Evolutionary conservation across 2,329 filamentous ascomycete genomes (phyloP).

Genomic region (Lachnellula suecica): DNA sequence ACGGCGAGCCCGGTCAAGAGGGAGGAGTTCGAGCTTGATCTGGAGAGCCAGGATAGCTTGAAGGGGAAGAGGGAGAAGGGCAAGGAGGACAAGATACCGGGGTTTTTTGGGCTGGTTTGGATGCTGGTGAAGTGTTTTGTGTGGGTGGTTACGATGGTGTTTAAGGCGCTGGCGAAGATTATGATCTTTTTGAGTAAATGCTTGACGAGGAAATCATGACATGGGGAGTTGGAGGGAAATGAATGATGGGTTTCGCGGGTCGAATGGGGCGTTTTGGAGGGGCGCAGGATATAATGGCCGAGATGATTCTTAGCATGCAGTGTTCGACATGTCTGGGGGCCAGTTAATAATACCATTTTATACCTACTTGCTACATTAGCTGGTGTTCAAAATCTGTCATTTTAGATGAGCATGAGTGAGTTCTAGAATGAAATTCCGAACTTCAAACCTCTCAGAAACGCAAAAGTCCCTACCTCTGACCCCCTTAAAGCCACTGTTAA

Average conservation of each 20-base stretch:
- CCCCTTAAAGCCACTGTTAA: no score
- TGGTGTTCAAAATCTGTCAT: no score
- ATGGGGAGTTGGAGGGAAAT: neutral
- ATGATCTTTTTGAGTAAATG: slow-evolving; percentile 52
- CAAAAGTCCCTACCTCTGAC: no score
- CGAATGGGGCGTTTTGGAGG: neutral
- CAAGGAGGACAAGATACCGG: slow-evolving; percentile 46
- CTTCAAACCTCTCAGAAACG: no score
- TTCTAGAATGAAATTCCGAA: no score
- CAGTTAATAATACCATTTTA: slow-evolving; percentile 20
- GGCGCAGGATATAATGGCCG: slow-evolving; percentile 10
- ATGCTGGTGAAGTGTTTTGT: slow-evolving; percentile 57
- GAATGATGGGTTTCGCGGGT: neutral
- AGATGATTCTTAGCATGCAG: slow-evolving; percentile 20
- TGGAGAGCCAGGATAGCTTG: slow-evolving; percentile 56
- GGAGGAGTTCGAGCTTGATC: slow-evolving; percentile 60
- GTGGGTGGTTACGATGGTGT: slow-evolving; percentile 55
- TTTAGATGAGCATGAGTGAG: no score
- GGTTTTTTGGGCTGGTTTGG: slow-evolving; percentile 51
- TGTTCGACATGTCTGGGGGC: slow-evolving; percentile 27
- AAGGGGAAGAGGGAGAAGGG: slow-evolving; percentile 33
- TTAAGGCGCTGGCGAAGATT: slow-evolving; percentile 53
- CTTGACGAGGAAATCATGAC: slow-evolving; percentile 43
- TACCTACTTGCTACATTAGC: neutral
- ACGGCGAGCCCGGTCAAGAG: slow-evolving; percentile 36